phyloP scores from a whole-genome alignment of 2,329 filamentous ascomycete genomes.

The Venturia aucupariae region DNA sequence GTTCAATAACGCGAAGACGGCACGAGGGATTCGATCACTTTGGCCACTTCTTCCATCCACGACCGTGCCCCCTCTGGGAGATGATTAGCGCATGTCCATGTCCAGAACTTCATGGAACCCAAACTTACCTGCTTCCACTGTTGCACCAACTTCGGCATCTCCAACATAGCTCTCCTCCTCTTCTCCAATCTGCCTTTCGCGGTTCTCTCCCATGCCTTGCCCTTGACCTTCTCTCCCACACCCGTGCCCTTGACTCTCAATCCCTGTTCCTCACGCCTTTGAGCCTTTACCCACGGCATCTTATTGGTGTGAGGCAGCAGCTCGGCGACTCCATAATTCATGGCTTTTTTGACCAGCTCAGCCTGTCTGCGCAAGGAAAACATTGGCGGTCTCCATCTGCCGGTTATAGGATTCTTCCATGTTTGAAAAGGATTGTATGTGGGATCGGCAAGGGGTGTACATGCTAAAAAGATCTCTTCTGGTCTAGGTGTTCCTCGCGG shows the following conservation, averaged over 20 bases:
- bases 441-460: constrained; percentile 18
- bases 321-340: constrained; percentile 68
- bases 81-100: constrained; percentile 27
- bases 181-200: constrained; percentile 76
- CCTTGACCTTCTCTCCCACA: constrained; percentile 88
- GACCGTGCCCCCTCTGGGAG: constrained; percentile 56
- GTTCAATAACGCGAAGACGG: neutral
- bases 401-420: constrained; percentile 67
- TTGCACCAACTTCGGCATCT: constrained; percentile 86
- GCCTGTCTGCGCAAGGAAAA: constrained; percentile 83
- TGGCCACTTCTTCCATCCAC: constrained; percentile 68
- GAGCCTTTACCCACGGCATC: constrained; percentile 61
- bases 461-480: constrained; percentile 20
- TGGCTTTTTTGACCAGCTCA: constrained; percentile 78
- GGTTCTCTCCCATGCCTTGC: constrained; percentile 83
- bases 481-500: constrained; percentile 19
- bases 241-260: constrained; percentile 86
- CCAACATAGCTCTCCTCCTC: constrained; percentile 83
- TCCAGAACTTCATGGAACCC: constrained; percentile 14
- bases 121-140: constrained; percentile 79
- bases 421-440: constrained; percentile 67
- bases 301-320: constrained; percentile 70
- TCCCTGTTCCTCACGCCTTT: constrained; percentile 66
- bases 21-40: constrained; percentile 31
- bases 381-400: constrained; percentile 72